Evolutionary conservation across 169 alveolate genomes (phyloP), one percentile per base, ranked within the genome.

Genomic region (Plasmodium coatneyi): DNA sequence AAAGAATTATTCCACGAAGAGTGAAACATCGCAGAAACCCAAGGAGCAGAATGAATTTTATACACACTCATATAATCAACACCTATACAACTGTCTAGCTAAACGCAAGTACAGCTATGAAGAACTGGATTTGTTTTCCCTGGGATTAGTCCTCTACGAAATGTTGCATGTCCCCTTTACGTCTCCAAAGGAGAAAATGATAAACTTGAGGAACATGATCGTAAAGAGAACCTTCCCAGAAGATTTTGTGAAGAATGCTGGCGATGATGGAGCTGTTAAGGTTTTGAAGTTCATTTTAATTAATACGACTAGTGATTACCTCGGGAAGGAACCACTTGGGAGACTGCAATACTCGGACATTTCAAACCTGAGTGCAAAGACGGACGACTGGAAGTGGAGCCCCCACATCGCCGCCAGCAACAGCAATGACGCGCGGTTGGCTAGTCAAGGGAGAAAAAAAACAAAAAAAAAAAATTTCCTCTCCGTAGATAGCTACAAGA

Each of bases 211-310:
- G 71, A 19, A 79, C 32, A 79, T 87, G 79, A 87, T 87, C 49
- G 41, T 25, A 22, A 28, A 78, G 7, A 87, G 39, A 78, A 25
- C 39, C n/a, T 87, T 87, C 70, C 71, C 89, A 16, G 90, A 79
- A 16, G 22, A 60, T 2, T 87, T 87, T 41, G 43, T 66, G 12
- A 76, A 60, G 30, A 34, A 87, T 87, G 36, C 76, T 66, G 32
- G 66, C 34, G 89, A 87, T 32, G 81, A 87, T 79, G 89, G 82
- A 25, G 86, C 89, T n/a, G 30, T 87, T 0, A 87, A 79, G 14
- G 93, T 87, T 34, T 79, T 87, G 71, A 87, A 87, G 25, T 79
- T 19, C 60, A 87, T 87, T 60, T 79, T 87, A 60, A 87, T 87
- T 10, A 87, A 60, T 25, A 87, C 93, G 4, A 56, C 79, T 34